Evolutionary conservation across 225 moss, liverwort and hornwort genomes (phyloP), one percentile per base, ranked within the genome.

Genomic region (Pseudoscleropodium purum): DNA sequence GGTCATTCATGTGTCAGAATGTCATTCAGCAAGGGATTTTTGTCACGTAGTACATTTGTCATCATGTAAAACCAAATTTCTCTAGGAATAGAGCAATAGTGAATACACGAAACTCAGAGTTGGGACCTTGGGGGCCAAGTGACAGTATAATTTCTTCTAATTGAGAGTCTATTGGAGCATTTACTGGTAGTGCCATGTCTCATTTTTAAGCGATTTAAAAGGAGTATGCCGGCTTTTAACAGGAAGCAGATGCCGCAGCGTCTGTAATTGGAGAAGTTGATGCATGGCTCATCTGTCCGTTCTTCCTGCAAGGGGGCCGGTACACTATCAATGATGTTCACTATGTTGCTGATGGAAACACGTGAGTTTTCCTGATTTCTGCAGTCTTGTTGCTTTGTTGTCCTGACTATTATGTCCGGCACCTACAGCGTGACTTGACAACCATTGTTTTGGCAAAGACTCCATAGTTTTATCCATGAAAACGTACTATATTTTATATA

Each of bases 251-350:
- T 91, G 97, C 98, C 41, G 98, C 96, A 87, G 90, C 90, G 37
- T 94, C 94, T 90, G 92, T 97, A 47, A 94, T 97, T 64, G 97
- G 95, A 75, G 96, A 96, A 89, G 92, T 96, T 85, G 96, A 98
- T 80, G 95, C 98, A 75, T 98, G 98, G 98, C 93, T 97, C 67
- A 96, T 98, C 43, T 98, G 98, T 85, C 98, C 97, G 29, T 97
- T 96, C 90, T 98, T 98, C 81, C 89, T 96, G 90, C 96, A 95
- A 96, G 98, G 97, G 74, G 98, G 98, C 79, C 96, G 98, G 45
- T 98, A 95, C 89, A 98, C 98, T 41, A 96, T 98, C 85, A 92
- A 96, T 89, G 98, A 98, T 89, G 92, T 98, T 75, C 98, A 98
- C 90, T 98, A 97, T 74, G 96, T 98, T 81, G 96, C 97, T 51